Evolutionary conservation across 768 basidiomycete species (phyloP).

Genomic region (Clitopilus passeckerianus): DNA sequence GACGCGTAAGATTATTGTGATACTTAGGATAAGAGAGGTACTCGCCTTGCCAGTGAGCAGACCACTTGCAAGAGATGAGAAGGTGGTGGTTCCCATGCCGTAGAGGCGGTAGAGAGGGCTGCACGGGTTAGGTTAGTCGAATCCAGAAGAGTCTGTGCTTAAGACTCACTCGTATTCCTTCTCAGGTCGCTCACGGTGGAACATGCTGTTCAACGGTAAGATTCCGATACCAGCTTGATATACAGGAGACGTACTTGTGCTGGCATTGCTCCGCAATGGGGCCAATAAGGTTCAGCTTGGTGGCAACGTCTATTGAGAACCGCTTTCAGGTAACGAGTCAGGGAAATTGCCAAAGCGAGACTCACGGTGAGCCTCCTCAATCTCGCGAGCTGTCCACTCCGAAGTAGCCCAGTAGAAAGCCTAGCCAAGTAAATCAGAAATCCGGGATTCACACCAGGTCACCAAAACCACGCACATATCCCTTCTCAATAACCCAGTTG

Average conservation of each 20-base stretch:
- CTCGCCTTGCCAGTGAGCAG: slow-evolving; percentile 72
- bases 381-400: slow-evolving; percentile 63
- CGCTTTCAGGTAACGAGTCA: neutral
- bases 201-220: slow-evolving; percentile 42
- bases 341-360: neutral
- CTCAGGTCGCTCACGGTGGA: slow-evolving; percentile 79
- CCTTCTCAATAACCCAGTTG: slow-evolving; percentile 70
- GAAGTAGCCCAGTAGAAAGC: slow-evolving; percentile 70
- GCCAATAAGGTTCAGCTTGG: slow-evolving; percentile 56
- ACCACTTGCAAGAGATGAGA: slow-evolving; percentile 69
- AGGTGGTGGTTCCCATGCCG: slow-evolving; percentile 65
- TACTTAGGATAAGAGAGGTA: no score
- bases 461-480: slow-evolving; percentile 40
- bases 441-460: slow-evolving; percentile 1
- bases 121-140: neutral
- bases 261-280: slow-evolving; percentile 80
- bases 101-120: slow-evolving; percentile 67
- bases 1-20: neutral
- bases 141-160: neutral
- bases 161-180: slow-evolving; percentile 60
- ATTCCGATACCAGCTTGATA: neutral
- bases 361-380: slow-evolving; percentile 53
- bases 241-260: slow-evolving; percentile 43
- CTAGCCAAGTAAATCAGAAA: slow-evolving; percentile 16
- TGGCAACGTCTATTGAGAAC: slow-evolving; percentile 50